phyloP scores from a whole-genome alignment of 2,329 filamentous ascomycete species.

The Trichoderma arundinaceum region DNA sequence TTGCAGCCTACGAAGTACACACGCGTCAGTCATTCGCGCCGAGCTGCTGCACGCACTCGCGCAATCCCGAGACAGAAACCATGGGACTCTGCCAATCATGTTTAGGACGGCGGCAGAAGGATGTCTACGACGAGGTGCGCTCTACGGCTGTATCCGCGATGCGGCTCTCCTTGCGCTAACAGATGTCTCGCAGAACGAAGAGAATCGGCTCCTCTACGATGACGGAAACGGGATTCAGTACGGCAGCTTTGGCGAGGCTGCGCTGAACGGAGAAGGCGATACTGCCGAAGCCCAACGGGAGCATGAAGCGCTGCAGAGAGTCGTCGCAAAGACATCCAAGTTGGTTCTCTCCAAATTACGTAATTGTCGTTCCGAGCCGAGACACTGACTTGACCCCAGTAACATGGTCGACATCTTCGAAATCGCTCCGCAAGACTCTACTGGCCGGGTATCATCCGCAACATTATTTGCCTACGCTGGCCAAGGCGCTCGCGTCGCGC shows the following conservation, averaged over 20 bases:
- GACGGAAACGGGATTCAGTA: constrained; percentile 65
- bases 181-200: constrained; percentile 55
- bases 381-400: constrained; percentile 46
- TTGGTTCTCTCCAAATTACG: constrained; percentile 44
- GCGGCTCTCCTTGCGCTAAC: constrained; percentile 25
- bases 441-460: constrained; percentile 44
- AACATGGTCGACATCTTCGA: constrained; percentile 73
- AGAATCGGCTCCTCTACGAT: constrained; percentile 64
- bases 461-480: constrained; percentile 58
- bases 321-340: constrained; percentile 69
- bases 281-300: constrained; percentile 67
- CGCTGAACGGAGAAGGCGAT: constrained; percentile 61
- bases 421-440: constrained; percentile 60
- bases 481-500: constrained; percentile 61
- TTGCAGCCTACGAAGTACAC: neutral
- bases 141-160: neutral
- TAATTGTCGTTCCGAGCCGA: neutral
- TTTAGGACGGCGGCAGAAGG: constrained; percentile 57
- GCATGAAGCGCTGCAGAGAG: constrained; percentile 67
- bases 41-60: constrained; percentile 37
- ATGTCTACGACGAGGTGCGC: constrained; percentile 62
- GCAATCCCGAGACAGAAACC: constrained; percentile 31
- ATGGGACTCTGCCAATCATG: constrained; percentile 70
- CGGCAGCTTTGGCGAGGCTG: constrained; percentile 65
- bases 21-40: constrained; percentile 32